Conservation (phyloP, 2,329 filamentous ascomycete genomes). For the Exophiala bonariae region DNA sequence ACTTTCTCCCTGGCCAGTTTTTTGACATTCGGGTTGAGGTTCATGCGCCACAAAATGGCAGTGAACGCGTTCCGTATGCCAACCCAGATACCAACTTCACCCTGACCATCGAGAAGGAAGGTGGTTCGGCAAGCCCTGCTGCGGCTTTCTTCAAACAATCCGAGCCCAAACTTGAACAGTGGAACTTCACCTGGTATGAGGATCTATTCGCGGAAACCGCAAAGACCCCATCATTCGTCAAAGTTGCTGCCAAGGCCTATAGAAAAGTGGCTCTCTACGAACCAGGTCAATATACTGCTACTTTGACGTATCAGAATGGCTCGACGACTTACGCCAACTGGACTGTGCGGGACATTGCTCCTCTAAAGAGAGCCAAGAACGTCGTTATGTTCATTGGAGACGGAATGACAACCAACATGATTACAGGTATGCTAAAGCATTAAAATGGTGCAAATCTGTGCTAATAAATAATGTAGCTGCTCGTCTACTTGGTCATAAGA, state of each 20-base stretch:
- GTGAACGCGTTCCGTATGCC: slow-evolving; percentile 69
- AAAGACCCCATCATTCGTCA: slow-evolving; percentile 68
- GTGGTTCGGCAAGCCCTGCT: slow-evolving; percentile 53
- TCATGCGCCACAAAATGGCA: slow-evolving; percentile 78
- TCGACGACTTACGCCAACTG: slow-evolving; percentile 73
- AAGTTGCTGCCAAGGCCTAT: slow-evolving; percentile 78
- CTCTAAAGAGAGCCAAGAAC: slow-evolving; percentile 76
- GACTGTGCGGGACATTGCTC: slow-evolving; percentile 70
- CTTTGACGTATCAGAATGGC: slow-evolving; percentile 71
- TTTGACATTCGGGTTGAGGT: slow-evolving; percentile 84
- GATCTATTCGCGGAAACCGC: slow-evolving; percentile 76
- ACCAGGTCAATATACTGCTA: slow-evolving; percentile 76
- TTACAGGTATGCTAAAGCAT: slow-evolving; percentile 30
- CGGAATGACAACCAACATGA: slow-evolving; percentile 55
- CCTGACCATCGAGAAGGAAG: slow-evolving; percentile 65
- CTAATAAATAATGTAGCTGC: slow-evolving; percentile 68
- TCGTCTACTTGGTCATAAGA: slow-evolving; percentile 77
- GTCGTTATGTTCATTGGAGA: slow-evolving; percentile 81
- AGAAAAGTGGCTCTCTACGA: slow-evolving; percentile 73
- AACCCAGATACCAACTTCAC: slow-evolving; percentile 73
- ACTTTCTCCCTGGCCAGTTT: slow-evolving; percentile 80
- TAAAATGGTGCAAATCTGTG: neutral
- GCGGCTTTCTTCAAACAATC: slow-evolving; percentile 67
- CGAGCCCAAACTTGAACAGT: slow-evolving; percentile 74
- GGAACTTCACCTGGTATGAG: slow-evolving; percentile 84